Evolutionary conservation across 768 basidiomycete species (phyloP), one percentile per base, ranked within the genome.

Genomic region (Strobilomyces dryophilus): DNA sequence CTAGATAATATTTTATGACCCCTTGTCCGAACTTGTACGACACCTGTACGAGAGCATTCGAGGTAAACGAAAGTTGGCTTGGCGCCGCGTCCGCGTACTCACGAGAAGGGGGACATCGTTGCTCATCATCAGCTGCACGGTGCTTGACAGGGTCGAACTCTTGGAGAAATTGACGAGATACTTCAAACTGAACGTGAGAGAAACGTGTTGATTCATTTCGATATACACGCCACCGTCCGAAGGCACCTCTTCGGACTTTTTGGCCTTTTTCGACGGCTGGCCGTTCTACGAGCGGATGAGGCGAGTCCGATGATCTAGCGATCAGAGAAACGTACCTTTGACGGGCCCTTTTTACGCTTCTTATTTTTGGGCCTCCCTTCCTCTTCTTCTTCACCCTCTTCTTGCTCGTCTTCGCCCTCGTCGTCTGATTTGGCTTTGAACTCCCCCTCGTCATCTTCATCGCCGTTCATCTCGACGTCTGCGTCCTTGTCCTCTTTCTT

Each of bases 121-220:
- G 71, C 85, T 89, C 85, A 97, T 85, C 80, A 87, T 87, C 21
- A 97, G 79, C 65, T 84, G 81, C 34, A 95, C 93, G 26, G 76
- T 80, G 57, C 74, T 77, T 14, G 83, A 80, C 36, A 99, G 74
- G 29, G 84, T 77, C 2, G 88, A 75, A 57, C 89, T 91, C 79
- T 97, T 98, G 48, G 92, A 83, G 65, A 99, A 98, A 74, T 97
- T 98, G 70, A 90, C 86, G 27, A 98, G 85, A 72, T 98, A 99
- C 71, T 98, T 98, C 62, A 98, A 76, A 31, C 91, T 93, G 77
- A 98, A 98, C 1, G 94, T 98, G 45, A 98, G 77, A 40, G 84
- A 81, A 56, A 99, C 95, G 57, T 90, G 84, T 67, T 89, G 85
- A 65, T 92, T 91, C 80, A 97, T 88, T 71, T 89, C 83, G 66